Conservation (phyloP, 148 eudicot genomes). For the Simmondsia chinensis region DNA sequence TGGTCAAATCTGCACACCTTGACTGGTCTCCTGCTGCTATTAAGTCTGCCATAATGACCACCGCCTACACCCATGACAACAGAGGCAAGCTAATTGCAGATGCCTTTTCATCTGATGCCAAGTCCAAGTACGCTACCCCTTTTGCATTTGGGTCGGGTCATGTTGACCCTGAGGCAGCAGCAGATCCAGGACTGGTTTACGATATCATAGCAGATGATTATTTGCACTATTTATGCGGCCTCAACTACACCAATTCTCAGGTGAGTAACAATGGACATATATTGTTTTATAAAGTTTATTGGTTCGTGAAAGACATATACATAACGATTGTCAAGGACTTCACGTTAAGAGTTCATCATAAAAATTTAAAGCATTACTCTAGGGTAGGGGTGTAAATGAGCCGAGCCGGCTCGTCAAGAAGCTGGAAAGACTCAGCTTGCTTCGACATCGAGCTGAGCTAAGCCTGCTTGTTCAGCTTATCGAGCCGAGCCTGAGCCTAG, state of each 20-base stretch:
- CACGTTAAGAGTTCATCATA: no score
- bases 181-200: slow-evolving; percentile 53
- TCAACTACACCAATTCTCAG: slow-evolving; percentile 44
- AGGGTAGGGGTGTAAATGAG: no score
- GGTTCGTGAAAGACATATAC: no score
- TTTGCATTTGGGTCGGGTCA: slow-evolving; percentile 77
- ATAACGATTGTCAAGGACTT: no score
- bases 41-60: slow-evolving; percentile 70
- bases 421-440: no score
- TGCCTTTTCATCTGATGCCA: slow-evolving; percentile 16
- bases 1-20: slow-evolving; percentile 43
- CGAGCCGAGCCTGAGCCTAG: no score
- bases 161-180: slow-evolving; percentile 49
- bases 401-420: no score
- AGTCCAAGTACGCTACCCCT: slow-evolving; percentile 42
- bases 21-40: slow-evolving; percentile 73
- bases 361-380: no score
- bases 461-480: no score
- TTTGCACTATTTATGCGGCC: slow-evolving; percentile 42
- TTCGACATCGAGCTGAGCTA: no score
- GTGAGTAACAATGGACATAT: no score
- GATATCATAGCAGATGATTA: slow-evolving; percentile 46
- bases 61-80: slow-evolving; percentile 40
- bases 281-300: no score
- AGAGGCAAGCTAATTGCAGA: slow-evolving; percentile 29